Base-by-base conservation (phyloP, 106 monocot genomes). In the Dioscorea alata region DNA sequence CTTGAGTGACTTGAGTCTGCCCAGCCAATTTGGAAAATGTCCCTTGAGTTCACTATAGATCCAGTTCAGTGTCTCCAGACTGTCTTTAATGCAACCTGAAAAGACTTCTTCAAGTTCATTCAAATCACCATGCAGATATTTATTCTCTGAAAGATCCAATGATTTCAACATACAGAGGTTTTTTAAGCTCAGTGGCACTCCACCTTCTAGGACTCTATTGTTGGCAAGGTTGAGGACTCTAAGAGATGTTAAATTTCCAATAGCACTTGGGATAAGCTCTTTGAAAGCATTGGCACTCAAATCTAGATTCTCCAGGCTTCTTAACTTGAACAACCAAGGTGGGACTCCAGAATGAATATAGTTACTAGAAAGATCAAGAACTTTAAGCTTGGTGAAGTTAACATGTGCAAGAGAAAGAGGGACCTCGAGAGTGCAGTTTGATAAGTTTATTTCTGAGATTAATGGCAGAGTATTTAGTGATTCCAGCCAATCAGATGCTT, bases 381-480 rank as follows among this genome's bases (percentile, higher is more conserved):
- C 42, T 8, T 6, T 1, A 2, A 80, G 65, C 42, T 61, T 65
- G 0, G 74, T 66, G 19, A 80, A 66, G 48, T 80, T 74, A 6
- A 68, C 25, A 24, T 67, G 23, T 5, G 33, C 6, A 32, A 80
- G 33, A 15, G 49, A 65, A 8, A 16, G 21, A 15, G 70, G 70
- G 21, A 70, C 50, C 32, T 28, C 14, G 10, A 75, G 24, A 14
- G 21, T 6, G 32, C 70, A 76, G 10, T 15, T 17, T 5, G 5
- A 31, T 6, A 76, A 67, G 10, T 13, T 13, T 8, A 81, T 28
- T 1, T 56, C 50, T 24, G 63, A 32, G 12, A 75, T 10, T 4
- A 48, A 23, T 0, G 61, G 63, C 0, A 81, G 63, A 6, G 12
- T 62, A 16, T 31, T 72, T 1, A 81, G 19, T 6, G 22, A 23